Evolutionary conservation across 305 asterid species (phyloP).

Genomic region (Fraxinus xanthoxyloides): DNA sequence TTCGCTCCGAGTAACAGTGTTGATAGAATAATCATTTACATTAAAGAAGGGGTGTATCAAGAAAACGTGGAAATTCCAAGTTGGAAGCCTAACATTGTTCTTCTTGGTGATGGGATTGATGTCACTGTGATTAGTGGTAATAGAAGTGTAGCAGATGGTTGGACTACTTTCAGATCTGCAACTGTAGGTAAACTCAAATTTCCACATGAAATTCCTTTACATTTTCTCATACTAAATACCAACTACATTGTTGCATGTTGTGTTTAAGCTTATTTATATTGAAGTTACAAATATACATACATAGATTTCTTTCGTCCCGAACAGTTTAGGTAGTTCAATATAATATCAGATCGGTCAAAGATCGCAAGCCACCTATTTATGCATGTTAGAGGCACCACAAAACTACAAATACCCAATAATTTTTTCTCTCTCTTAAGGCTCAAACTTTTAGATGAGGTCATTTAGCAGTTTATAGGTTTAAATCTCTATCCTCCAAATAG

Average conservation of each 20-base stretch:
- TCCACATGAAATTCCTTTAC: not conserved
- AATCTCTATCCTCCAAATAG: not conserved
- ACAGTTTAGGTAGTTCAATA: not conserved
- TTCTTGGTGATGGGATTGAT: slow-evolving; percentile 80
- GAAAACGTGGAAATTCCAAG: slow-evolving; percentile 82
- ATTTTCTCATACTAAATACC: not conserved
- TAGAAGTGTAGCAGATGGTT: slow-evolving; percentile 68
- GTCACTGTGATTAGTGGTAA: slow-evolving; percentile 55
- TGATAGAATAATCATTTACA: slow-evolving; percentile 48
- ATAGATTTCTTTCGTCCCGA: not conserved
- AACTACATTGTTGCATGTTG: not conserved
- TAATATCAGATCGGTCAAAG: not conserved
- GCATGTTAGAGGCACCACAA: not conserved
- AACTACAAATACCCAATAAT: not conserved
- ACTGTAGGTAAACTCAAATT: slow-evolving; percentile 61
- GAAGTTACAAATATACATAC: not conserved
- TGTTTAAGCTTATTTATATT: not conserved
- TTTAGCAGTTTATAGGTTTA: not conserved
- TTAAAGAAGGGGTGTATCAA: slow-evolving; percentile 57
- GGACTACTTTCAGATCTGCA: slow-evolving; percentile 96
- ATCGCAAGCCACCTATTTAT: not conserved
- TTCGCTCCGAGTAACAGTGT: slow-evolving; percentile 61
- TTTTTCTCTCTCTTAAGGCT: not conserved
- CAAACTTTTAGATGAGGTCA: not conserved
- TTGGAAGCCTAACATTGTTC: slow-evolving; percentile 66